These are phyloP conservation scores for Pythium phragmiticola DNA, from an alignment of 352 stramenopile genomes.

Conservation along the genomic window DNA sequence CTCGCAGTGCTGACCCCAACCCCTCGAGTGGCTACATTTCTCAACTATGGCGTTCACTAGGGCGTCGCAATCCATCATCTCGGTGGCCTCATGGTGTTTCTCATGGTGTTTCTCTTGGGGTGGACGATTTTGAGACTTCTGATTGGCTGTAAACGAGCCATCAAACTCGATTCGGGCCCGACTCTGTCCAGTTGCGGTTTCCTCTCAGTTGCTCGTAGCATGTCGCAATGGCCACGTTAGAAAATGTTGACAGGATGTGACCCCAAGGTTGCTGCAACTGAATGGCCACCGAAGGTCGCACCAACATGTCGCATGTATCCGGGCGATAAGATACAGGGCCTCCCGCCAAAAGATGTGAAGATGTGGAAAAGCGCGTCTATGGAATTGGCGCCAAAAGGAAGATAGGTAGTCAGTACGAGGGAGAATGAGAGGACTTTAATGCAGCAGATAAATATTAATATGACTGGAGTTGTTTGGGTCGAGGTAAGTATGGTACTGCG, in stretches of 20 bases:
- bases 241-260: background rate
- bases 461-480: background rate
- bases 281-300: background rate
- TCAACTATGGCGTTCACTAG: no score
- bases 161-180: no score
- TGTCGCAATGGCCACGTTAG: no score
- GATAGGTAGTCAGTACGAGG: background rate
- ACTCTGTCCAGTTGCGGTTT: no score
- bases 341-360: constrained; percentile 10
- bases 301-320: constrained; percentile 17
- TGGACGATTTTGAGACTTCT: no score
- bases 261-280: background rate
- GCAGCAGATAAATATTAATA: constrained; percentile 3
- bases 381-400: background rate
- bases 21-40: no score
- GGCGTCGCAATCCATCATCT: no score
- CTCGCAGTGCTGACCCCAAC: no score
- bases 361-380: background rate
- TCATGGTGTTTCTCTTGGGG: no score
- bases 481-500: constrained; percentile 4
- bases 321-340: constrained; percentile 8
- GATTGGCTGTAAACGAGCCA: no score
- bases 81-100: background rate
- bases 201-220: no score
- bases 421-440: background rate